Conservation (phyloP, 2,329 filamentous ascomycete species). For the Fusarium robinianum region DNA sequence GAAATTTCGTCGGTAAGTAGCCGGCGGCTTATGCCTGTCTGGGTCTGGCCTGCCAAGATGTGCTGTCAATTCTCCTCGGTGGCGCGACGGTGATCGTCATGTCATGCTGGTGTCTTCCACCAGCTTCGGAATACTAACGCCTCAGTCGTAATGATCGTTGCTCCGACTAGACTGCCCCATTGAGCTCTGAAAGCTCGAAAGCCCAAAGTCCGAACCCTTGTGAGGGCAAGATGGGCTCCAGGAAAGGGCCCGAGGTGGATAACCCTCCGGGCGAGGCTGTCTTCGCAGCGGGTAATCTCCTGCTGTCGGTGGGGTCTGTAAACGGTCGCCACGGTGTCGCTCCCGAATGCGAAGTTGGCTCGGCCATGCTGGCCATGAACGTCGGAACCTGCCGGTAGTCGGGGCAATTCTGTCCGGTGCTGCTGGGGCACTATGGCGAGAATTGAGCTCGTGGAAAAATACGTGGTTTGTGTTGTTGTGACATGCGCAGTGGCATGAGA, state of each 20-base stretch:
- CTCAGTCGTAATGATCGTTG: slow-evolving; percentile 23
- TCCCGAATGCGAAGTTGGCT: slow-evolving; percentile 4
- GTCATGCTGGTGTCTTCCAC: too few species aligned
- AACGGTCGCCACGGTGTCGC: slow-evolving; percentile 10
- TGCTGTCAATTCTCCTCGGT: too few species aligned
- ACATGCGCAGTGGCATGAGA: slow-evolving; percentile 30
- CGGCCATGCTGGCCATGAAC: slow-evolving; percentile 23
- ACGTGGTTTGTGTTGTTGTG: slow-evolving; percentile 19
- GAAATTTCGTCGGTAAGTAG: too few species aligned
- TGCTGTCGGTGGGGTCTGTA: background rate
- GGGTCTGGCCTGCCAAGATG: too few species aligned
- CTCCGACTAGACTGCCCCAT: slow-evolving; percentile 15
- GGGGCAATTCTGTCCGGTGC: slow-evolving; percentile 16
- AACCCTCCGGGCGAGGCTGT: slow-evolving; percentile 2
- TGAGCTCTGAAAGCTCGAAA: slow-evolving; percentile 19
- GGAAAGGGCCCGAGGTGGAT: slow-evolving; percentile 4
- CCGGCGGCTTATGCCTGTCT: too few species aligned
- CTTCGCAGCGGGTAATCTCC: slow-evolving; percentile 8
- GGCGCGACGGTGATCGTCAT: too few species aligned
- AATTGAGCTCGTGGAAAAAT: slow-evolving; percentile 11
- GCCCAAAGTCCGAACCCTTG: slow-evolving; percentile 13
- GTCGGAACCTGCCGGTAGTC: slow-evolving; percentile 26
- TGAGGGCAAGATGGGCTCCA: slow-evolving; percentile 9
- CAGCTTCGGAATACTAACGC: too few species aligned
- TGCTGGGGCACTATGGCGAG: slow-evolving; percentile 17